Evolutionary conservation across 768 basidiomycete species (phyloP), one percentile per base, ranked within the genome.

Genomic region (Boletus sp.): DNA sequence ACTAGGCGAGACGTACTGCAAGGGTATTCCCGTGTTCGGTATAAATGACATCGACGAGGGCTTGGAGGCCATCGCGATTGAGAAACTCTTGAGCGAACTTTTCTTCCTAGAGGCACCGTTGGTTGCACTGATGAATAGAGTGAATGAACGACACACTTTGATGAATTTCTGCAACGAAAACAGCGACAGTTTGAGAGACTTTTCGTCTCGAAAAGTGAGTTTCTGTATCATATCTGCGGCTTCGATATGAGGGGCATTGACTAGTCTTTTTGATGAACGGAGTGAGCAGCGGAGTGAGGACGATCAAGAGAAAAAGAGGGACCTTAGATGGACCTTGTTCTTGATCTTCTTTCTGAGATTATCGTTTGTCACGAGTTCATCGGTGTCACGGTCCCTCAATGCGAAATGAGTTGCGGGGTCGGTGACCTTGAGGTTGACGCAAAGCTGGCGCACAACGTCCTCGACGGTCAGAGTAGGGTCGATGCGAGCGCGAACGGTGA

Each of bases 331-430:
- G 47, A 80, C 82, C 71, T 90, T 93, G 40, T 80, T 79, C 73
- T 82, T 88, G 62, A 94, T 90, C 76, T 89, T 90, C 74, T 82
- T 85, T 67, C 85, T 80, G 65, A 97, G 69, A 67, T 94, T 95
- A 61, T 93, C 91, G 64, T 90, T 89, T 29, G 92, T 94, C 17
- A 97, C 87, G 47, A 95, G 73, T 61, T 90, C 90, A 57, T 90
- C 89, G 15, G 79, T 83, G 63, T 92, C 89, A 28, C 72, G 72
- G 68, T 94, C 92, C 63, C 93, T 80, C 57, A 96, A 71, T 1
- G 92, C 89, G 67, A 83, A 94, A 60, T 89, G 75, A 1, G 80
- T 79, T 1, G 90, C 80, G 0, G 88, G 80, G 39, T 90, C 90
- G 56, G 83, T 83, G 56, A 93, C 84, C 71, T 88, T 86, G 61